A percentile compares a stretch with the other conserved stretches of the same genome.
These are phyloP conservation scores for Sinapis alba DNA, from an alignment of 441 rosid genomes.

Conservation along the genomic window DNA sequence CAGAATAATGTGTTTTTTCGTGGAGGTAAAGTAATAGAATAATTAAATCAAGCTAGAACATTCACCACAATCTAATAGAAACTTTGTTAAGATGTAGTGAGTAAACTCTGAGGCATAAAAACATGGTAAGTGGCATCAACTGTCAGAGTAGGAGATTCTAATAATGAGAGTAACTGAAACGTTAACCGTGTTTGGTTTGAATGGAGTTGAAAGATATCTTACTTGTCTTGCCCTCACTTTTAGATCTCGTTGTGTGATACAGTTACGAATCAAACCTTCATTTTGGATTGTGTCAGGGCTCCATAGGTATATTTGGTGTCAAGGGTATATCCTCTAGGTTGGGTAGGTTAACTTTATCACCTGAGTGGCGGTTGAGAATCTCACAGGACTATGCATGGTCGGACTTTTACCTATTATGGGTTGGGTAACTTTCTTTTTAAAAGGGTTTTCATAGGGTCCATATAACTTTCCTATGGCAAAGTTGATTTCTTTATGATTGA, in stretches of 20 bases:
- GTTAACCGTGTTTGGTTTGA: neutral
- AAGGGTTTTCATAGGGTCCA: neutral
- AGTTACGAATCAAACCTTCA: neutral
- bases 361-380: neutral
- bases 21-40: neutral
- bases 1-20: neutral
- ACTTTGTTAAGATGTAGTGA: neutral
- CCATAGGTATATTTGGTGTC: neutral
- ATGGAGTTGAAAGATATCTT: slow-evolving; percentile 4
- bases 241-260: slow-evolving; percentile 3
- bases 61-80: neutral
- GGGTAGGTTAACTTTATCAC: neutral
- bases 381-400: slow-evolving; percentile 6
- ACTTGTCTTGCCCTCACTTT: neutral
- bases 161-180: slow-evolving; percentile 1
- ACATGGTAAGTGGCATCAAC: neutral
- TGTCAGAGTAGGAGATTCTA: neutral
- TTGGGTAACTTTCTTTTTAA: neutral
- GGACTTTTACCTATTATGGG: slow-evolving; percentile 2
- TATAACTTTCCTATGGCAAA: neutral
- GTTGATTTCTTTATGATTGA: neutral
- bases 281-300: neutral
- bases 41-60: neutral
- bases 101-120: slow-evolving; percentile 5
- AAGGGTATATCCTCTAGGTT: neutral